Evolutionary conservation across 306 rosid species (phyloP).

Genomic region (Aeschynomene evenia): DNA sequence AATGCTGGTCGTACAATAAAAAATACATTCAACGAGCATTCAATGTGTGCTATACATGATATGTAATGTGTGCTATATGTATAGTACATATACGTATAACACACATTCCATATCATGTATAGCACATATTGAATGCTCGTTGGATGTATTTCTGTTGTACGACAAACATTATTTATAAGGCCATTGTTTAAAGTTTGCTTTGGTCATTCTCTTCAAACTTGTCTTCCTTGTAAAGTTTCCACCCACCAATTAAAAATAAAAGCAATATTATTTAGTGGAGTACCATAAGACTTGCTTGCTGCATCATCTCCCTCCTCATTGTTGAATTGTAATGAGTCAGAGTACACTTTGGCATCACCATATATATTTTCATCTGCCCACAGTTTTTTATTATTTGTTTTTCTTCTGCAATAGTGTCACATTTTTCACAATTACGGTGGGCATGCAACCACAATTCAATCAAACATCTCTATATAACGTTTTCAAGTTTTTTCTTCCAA

Average conservation of each 20-base stretch:
- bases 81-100: no score
- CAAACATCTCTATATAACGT: background rate
- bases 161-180: no score
- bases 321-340: slow-evolving; percentile 30
- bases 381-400: background rate
- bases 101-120: no score
- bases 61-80: no score
- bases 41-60: no score
- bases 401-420: background rate
- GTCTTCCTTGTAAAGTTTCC: slow-evolving; percentile 10
- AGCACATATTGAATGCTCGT: no score
- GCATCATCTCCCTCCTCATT: background rate
- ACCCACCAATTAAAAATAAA: slow-evolving; percentile 8
- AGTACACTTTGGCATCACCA: slow-evolving; percentile 25
- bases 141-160: no score
- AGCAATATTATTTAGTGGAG: slow-evolving; percentile 25
- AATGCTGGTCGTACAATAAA: no score
- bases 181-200: slow-evolving; percentile 8
- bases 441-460: background rate
- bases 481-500: slow-evolving; percentile 6
- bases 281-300: background rate
- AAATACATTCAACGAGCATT: no score
- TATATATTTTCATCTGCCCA: slow-evolving; percentile 4
- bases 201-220: slow-evolving; percentile 1
- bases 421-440: background rate